Evolutionary conservation across 2,329 filamentous ascomycete genomes (phyloP), one percentile per base, ranked within the genome.

Genomic region (Colletotrichum spaethianum): DNA sequence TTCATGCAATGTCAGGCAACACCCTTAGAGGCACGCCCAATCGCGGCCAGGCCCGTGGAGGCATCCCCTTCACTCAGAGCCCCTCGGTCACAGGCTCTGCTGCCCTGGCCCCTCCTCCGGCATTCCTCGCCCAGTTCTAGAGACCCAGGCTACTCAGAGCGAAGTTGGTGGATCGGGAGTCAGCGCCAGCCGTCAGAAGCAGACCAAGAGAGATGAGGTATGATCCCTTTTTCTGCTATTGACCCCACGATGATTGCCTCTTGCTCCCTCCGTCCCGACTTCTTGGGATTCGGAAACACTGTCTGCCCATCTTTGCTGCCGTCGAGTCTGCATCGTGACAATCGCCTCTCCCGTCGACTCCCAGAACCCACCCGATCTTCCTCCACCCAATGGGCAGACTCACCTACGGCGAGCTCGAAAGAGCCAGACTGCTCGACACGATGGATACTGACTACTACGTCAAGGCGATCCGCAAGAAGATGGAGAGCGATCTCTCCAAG

Each of bases 141-240:
- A 95, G 62, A 82, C 82, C 71, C 85, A 87, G 70, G 80, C 80
- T 48, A 84, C 88, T 75, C 85, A 86, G 75, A 90, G 86, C 84
- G 93, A 93, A 77, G 84, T 81, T 73, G 88, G 83, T 68, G 83
- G 81, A 75, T 93, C 94, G 67, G 92, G 93, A 50, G 90, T 98
- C 85, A 98, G 94, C 85, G 94, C 95, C 77, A 98, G 96, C 83
- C 92, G 96, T 80, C 94, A 96, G 83, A 98, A 98, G 86, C 96
- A 98, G 88, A 93, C 92, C 77, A 98, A 98, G 86, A 92, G 95
- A 84, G 96, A 99, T 92, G 96, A 99, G 93, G 96, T 99, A 87
- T 79, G 90, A 72, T 42, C 38, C 42, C 38, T 33, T 40, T 40
- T 40, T 33, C 46, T 64, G 59, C 53, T 57, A 67, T 59, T 60